These are phyloP conservation scores for Cyberlindnera veronae DNA, from an alignment of 805 yeast species.

Conservation along the genomic window DNA sequence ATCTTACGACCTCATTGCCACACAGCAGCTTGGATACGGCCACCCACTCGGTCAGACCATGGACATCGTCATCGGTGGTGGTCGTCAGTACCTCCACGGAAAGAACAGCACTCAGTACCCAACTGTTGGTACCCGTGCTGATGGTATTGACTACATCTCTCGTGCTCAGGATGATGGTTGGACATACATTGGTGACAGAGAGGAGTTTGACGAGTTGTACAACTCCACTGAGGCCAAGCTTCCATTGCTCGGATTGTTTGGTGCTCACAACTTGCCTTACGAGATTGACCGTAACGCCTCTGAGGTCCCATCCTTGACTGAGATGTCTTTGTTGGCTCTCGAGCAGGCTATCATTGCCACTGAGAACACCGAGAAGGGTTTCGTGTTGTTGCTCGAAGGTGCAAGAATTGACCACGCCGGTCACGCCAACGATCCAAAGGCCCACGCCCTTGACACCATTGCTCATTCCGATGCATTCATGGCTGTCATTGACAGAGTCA, in stretches of 20 bases:
- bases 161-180: conserved; percentile 61
- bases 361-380: conserved; percentile 72
- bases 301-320: conserved; percentile 71
- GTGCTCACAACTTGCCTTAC: conserved; percentile 71
- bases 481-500: conserved; percentile 68
- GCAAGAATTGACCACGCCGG: conserved; percentile 95
- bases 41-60: conserved; percentile 76
- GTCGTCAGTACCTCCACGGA: conserved; percentile 78
- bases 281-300: conserved; percentile 67
- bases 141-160: conserved; percentile 60
- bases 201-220: conserved; percentile 49
- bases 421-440: conserved; percentile 87
- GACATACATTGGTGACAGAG: conserved; percentile 59
- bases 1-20: conserved; percentile 79
- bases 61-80: conserved; percentile 87
- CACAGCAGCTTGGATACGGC: conserved; percentile 71
- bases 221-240: conserved; percentile 53
- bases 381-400: conserved; percentile 83
- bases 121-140: conserved; percentile 58
- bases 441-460: conserved; percentile 85
- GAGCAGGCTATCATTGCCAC: conserved; percentile 65
- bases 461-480: conserved; percentile 80
- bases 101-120: conserved; percentile 29
- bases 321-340: conserved; percentile 71
- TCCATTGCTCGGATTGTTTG: conserved; percentile 75